Evolutionary conservation across 208 protist genomes (phyloP), one percentile per base, ranked within the genome.

Genomic region (Leishmania turanica): DNA sequence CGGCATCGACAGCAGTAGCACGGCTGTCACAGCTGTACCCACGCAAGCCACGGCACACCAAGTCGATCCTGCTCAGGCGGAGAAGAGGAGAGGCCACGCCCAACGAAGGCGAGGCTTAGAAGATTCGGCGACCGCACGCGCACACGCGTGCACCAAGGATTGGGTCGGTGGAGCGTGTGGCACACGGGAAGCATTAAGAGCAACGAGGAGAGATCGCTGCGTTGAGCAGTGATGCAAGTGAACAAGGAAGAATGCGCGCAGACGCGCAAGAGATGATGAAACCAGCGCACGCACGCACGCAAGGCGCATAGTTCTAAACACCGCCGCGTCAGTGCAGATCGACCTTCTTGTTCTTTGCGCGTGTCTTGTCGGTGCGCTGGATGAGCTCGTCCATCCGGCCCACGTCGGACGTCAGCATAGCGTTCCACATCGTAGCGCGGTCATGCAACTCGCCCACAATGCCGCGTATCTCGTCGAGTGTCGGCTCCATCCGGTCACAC

Each of bases 361-460:
- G 15, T 24, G 56, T 58, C 45, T 64, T 81, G 19, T 84, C 75
- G 13, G 75, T 51, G 69, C 74, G 37, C 7, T 37, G 5, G 56
- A 79, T 68, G 19, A 78, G 40, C 40, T 34, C 19, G 75, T 79
- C 80, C 7, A 84, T 54, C 21, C 47, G 76, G 51, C 66, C 74
- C 15, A 75, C n/a, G n/a, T 84, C 72, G 5, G 56, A 54, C 9
- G 56, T 51, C n/a, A 84, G 70, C 80, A 79, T 70, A 45, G 68
- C 58, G n/a, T 69, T 73, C 24, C 77, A 62, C 73, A 64, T 27
- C 37, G 77, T n/a, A 9, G 73, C 80, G 60, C 77, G 75, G 27
- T 75, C 80, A 40, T 73, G 75, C 80, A 84, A 49, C 58, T 77
- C 73, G 45, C 70, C 69, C 56, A 79, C 80, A 7, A 79, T 62